A percentile compares a stretch with the other conserved stretches of the same genome.
phyloP scores from a whole-genome alignment of 106 monocot genomes.

The Vanilla planifolia region DNA sequence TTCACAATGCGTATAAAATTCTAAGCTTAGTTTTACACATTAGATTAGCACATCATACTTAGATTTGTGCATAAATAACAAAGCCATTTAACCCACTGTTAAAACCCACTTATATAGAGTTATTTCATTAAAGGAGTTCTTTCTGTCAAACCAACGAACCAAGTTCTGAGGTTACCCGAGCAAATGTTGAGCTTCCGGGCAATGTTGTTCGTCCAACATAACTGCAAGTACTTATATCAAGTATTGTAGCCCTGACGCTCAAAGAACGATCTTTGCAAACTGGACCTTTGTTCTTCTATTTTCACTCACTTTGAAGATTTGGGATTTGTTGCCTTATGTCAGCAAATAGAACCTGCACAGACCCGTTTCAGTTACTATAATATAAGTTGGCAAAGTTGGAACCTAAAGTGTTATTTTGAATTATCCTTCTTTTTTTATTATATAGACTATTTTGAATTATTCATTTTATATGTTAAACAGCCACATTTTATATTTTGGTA shows the following conservation, averaged over 20 bases:
- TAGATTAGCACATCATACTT: background rate
- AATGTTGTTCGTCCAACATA: conserved; percentile 4
- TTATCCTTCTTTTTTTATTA: background rate
- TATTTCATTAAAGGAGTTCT: conserved; percentile 1
- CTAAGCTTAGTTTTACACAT: background rate
- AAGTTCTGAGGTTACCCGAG: conserved; percentile 3
- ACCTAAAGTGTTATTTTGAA: background rate
- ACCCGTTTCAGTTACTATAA: background rate
- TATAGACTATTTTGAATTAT: too few species aligned
- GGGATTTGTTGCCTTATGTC: conserved; percentile 4
- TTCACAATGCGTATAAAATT: background rate
- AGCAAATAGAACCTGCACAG: conserved; percentile 6
- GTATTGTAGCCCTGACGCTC: conserved; percentile 1
- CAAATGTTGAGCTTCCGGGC: conserved; percentile 3
- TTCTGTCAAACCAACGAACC: conserved; percentile 5
- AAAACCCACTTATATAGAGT: background rate
- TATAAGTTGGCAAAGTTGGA: conserved; percentile 1
- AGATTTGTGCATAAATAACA: background rate
- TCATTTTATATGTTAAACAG: too few species aligned
- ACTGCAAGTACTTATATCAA: conserved; percentile 3
- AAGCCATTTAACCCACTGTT: background rate
- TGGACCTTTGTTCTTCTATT: conserved; percentile 7
- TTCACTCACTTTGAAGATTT: conserved; percentile 7
- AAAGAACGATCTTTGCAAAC: conserved; percentile 4
- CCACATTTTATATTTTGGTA: too few species aligned